Evolutionary conservation across 176 grass and related monocot species (phyloP), one percentile per base, ranked within the genome.

Genomic region (Carex myosuroides): DNA sequence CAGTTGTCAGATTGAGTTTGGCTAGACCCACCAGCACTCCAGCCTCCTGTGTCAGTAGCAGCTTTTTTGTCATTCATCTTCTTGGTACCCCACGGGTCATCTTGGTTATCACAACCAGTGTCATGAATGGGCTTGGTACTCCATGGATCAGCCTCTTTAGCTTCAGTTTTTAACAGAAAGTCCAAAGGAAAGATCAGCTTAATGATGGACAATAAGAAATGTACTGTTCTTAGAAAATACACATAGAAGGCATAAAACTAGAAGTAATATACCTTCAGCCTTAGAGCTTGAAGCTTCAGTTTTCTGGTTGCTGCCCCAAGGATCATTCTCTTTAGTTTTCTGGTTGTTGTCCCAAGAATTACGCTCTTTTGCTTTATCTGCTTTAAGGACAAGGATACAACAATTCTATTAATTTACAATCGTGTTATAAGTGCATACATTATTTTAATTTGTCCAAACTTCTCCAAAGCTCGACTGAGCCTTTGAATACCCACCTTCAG

Each of bases 351-450:
- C 60, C 79, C 79, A 82, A 82, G 79, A 8, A 82, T 66, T 32
- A 82, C 26, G 7, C 79, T 81, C 37, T 65, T 67, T 82, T 37
- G 81, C 13, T 83, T 83, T 83, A 69, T 42, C 81, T 83, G 61
- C 39, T 83, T 55, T 14, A 64, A 41, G 6, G 62, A 52, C n/a
- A 68, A 66, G 12, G 24, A 30, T 68, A 59, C 9, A 82, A 26
- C 80, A 82, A 42, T 66, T 71, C 73, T 18, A 57, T 32, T 57
- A 35, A 56, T 78, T 18, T 30, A 57, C 24, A 57, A 17, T 57
- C 13, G 14, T 78, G 13, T 57, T 13, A 57, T 11, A 55, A 57
- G 50, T 24, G 57, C 13, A 30, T 16, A 54, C 0, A 48, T 17
- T 52, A 44, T 21, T 71, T 44, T 71, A 55, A 32, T 78, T 22